A percentile compares a stretch with the other conserved stretches of the same genome.
phyloP scores from a whole-genome alignment of 129 eudicot species.

The Artemisia tridentata region DNA sequence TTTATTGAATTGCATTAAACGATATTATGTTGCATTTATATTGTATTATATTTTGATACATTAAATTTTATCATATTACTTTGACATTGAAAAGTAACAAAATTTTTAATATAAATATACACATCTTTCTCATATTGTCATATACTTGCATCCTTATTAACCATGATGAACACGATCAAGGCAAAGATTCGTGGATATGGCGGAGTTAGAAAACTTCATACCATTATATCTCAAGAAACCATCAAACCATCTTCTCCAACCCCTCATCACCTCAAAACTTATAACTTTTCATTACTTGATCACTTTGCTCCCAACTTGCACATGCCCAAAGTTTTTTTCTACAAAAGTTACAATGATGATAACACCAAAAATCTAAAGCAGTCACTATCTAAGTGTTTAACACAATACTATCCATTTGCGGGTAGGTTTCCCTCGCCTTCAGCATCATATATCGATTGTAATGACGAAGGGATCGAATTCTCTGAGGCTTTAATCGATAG shows the following conservation, averaged over 20 bases:
- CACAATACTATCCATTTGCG: slow-evolving; percentile 29
- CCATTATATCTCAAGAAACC: slow-evolving; percentile 21
- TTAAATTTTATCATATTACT: too few relatives aligned
- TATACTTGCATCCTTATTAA: background rate
- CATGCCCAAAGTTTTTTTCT: slow-evolving; percentile 17
- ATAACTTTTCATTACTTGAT: slow-evolving; percentile 13
- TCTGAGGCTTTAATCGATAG: background rate
- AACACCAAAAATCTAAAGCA: background rate
- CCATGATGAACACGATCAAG: background rate
- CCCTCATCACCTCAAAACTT: slow-evolving; percentile 8
- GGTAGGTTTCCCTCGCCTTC: slow-evolving; percentile 3
- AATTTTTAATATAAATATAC: too few relatives aligned
- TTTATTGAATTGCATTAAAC: too few relatives aligned
- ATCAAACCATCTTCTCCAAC: slow-evolving; percentile 25
- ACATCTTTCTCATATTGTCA: background rate
- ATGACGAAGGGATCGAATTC: slow-evolving; percentile 18
- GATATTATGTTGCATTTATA: too few relatives aligned
- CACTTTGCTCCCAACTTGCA: background rate
- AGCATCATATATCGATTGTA: slow-evolving; percentile 4
- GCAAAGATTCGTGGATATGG: background rate
- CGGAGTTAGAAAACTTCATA: slow-evolving; percentile 8
- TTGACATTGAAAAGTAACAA: too few relatives aligned
- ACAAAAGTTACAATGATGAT: background rate
- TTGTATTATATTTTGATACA: too few relatives aligned
- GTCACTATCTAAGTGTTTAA: slow-evolving; percentile 16